Evolutionary conservation across 768 basidiomycete genomes (phyloP).

Genomic region (Asterophora lycoperdoides): DNA sequence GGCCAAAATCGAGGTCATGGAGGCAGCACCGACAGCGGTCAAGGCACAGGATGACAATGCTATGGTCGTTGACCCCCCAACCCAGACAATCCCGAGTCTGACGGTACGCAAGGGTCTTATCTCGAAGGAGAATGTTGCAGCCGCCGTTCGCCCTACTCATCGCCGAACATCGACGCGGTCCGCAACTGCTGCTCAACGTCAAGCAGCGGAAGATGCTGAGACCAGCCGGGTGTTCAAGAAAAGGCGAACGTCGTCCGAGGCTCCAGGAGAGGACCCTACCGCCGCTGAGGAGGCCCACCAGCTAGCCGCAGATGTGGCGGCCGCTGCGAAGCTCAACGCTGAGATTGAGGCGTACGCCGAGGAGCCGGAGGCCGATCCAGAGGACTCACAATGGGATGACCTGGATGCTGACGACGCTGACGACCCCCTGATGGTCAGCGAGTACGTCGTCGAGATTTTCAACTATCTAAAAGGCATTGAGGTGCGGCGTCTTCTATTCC

Average conservation of each 20-base stretch:
- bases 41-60: slow-evolving; percentile 44
- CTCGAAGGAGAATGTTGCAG: slow-evolving; percentile 25
- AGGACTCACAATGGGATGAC: slow-evolving; percentile 77
- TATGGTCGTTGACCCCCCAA: slow-evolving; percentile 46
- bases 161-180: slow-evolving; percentile 24
- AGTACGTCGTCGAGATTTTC: slow-evolving; percentile 94
- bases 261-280: slow-evolving; percentile 42
- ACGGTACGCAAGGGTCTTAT: slow-evolving; percentile 37
- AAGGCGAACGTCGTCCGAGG: slow-evolving; percentile 65
- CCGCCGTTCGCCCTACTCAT: slow-evolving; percentile 20
- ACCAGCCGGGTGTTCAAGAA: slow-evolving; percentile 65
- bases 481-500: slow-evolving; percentile 41
- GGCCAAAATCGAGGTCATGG: slow-evolving; percentile 18
- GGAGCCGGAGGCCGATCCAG: slow-evolving; percentile 62
- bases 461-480: slow-evolving; percentile 86
- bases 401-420: slow-evolving; percentile 89
- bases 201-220: slow-evolving; percentile 52
- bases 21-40: slow-evolving; percentile 25
- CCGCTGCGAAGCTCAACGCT: slow-evolving; percentile 38
- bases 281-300: slow-evolving; percentile 32
- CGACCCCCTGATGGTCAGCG: slow-evolving; percentile 95
- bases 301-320: slow-evolving; percentile 43
- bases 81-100: slow-evolving; percentile 35
- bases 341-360: slow-evolving; percentile 50
- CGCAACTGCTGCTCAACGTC: slow-evolving; percentile 18